phyloP scores from a whole-genome alignment of 2,329 filamentous ascomycete genomes.

The Alternaria sp. region DNA sequence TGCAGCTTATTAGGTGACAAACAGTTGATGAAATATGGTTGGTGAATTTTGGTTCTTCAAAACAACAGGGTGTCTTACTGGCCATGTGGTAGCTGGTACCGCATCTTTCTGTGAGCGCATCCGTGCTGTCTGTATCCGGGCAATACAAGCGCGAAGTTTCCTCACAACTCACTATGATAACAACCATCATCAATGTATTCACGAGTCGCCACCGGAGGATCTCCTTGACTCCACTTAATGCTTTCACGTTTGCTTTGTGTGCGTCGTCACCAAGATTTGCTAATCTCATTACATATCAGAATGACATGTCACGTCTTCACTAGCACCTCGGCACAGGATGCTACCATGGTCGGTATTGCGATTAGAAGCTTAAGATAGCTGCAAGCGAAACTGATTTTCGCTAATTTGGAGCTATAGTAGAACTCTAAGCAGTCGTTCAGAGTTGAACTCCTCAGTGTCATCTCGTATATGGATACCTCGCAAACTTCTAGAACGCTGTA shows the following conservation, averaged over 20 bases:
- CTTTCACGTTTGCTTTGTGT: neutral
- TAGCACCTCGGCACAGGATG: neutral
- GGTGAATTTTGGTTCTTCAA: neutral
- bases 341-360: neutral
- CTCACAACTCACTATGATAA: neutral
- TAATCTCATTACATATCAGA: neutral
- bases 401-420: too few species aligned
- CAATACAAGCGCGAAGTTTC: neutral
- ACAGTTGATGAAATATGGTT: fast-evolving
- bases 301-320: too few species aligned
- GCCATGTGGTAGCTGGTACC: neutral
- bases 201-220: neutral
- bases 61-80: neutral
- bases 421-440: too few species aligned
- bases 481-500: too few species aligned
- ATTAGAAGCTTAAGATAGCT: neutral
- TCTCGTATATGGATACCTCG: neutral
- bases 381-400: too few species aligned
- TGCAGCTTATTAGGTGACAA: neutral
- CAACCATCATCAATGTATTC: neutral
- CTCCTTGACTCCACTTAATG: neutral
- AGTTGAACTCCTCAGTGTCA: too few species aligned
- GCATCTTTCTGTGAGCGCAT: neutral
- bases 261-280: neutral
- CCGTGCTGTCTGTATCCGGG: neutral